Evolutionary conservation across 2,329 filamentous ascomycete genomes (phyloP).

Genomic region (Chrysoporthe cubensis): DNA sequence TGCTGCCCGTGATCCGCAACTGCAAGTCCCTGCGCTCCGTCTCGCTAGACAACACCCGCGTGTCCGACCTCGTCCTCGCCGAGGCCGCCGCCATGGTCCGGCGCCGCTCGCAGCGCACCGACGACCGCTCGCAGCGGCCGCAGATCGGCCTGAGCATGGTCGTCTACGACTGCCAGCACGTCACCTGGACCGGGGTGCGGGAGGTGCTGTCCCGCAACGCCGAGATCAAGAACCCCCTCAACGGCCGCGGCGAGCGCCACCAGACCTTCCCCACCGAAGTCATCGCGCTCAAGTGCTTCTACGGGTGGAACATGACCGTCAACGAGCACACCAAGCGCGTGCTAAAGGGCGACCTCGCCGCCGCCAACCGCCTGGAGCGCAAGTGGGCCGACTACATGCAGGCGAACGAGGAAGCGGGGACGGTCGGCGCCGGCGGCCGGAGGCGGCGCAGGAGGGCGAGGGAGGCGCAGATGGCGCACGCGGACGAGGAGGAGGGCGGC

Average conservation of each 20-base stretch:
- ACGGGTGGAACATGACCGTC: constrained; percentile 92
- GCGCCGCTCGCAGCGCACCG: constrained; percentile 57
- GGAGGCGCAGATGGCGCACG: constrained; percentile 79
- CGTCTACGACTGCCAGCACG: constrained; percentile 87
- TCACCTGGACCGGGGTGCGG: constrained; percentile 90
- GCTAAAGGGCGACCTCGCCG: constrained; percentile 71
- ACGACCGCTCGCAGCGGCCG: constrained; percentile 47
- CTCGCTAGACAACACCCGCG: constrained; percentile 91
- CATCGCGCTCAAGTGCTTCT: constrained; percentile 89
- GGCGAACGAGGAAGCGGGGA: constrained; percentile 80
- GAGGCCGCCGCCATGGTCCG: constrained; percentile 84
- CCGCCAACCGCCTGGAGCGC: constrained; percentile 78
- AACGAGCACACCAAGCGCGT: constrained; percentile 92
- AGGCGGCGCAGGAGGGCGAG: constrained; percentile 76
- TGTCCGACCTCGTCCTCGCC: constrained; percentile 82
- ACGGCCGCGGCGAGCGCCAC: constrained; percentile 13
- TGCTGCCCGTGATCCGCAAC: constrained; percentile 79
- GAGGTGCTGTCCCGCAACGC: constrained; percentile 87
- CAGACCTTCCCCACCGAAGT: constrained; percentile 72
- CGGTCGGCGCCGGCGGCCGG: constrained; percentile 66
- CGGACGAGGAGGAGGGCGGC: constrained; percentile 76
- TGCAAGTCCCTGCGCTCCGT: constrained; percentile 72
- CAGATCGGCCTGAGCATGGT: constrained; percentile 73
- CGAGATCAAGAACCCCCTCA: constrained; percentile 62
- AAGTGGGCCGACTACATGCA: constrained; percentile 98